Percentiles rank a stretch among this genome's conserved stretches.
phyloP scores from a whole-genome alignment of 768 basidiomycete genomes.

The Tulasnella sp. region DNA sequence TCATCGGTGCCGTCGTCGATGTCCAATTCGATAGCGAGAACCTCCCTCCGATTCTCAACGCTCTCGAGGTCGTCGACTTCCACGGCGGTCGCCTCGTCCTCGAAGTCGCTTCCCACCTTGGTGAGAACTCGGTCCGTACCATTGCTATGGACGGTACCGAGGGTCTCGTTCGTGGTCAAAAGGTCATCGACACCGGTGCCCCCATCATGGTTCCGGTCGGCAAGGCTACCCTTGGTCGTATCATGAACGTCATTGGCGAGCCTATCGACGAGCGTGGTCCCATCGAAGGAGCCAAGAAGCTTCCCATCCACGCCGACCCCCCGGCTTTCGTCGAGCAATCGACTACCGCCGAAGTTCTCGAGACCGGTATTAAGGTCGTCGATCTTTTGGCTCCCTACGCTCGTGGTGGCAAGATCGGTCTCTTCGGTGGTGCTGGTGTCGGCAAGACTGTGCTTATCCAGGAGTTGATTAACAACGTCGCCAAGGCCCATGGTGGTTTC shows the following conservation, averaged over 20 bases:
- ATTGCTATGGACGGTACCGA: constrained; percentile 99
- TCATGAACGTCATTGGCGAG: constrained; percentile 99
- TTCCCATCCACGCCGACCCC: constrained; percentile 93
- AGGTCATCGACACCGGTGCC: constrained; percentile 90
- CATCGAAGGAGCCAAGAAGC: constrained; percentile 87
- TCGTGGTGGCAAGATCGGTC: constrained; percentile 99
- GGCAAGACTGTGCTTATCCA: constrained; percentile 99
- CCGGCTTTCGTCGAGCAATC: constrained; percentile 98
- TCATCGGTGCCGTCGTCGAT: constrained; percentile 99
- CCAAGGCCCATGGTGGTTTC: constrained; percentile 99
- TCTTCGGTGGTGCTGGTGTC: constrained; percentile 99
- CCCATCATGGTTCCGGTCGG: constrained; percentile 98
- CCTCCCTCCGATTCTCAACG: constrained; percentile 96
- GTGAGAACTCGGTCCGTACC: constrained; percentile 98
- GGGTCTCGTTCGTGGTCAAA: constrained; percentile 98
- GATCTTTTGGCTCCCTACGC: constrained; percentile 99
- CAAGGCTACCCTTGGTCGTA: constrained; percentile 86
- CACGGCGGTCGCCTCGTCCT: constrained; percentile 94
- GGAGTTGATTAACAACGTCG: constrained; percentile 99
- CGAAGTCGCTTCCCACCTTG: constrained; percentile 96
- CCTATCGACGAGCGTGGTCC: constrained; percentile 99
- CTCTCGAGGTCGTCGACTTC: constrained; percentile 94
- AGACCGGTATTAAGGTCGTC: constrained; percentile 99
- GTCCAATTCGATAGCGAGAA: constrained; percentile 94
- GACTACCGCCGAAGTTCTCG: constrained; percentile 95